phyloP scores from a whole-genome alignment of 306 rosid genomes.

The Datisca glomerata region DNA sequence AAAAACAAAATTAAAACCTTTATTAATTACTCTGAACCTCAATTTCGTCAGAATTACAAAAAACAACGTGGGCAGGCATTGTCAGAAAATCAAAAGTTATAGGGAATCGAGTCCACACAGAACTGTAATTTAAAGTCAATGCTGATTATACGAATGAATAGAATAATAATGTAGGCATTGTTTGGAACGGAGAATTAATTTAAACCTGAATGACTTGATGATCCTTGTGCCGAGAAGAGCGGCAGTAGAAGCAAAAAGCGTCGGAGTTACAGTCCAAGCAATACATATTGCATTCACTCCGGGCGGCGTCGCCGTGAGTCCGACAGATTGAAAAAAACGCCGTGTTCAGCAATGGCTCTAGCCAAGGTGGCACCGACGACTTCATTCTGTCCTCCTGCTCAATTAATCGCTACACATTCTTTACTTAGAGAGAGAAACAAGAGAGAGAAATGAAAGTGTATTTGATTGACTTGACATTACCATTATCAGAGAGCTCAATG shows the following conservation, averaged over 20 bases:
- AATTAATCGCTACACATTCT: neutral
- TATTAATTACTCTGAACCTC: no score
- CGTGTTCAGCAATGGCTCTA: conserved; percentile 53
- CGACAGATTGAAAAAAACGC: conserved; percentile 66
- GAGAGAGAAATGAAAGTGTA: neutral
- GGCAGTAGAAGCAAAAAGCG: conserved; percentile 89
- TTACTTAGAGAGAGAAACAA: neutral
- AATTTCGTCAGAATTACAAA: no score
- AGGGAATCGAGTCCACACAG: no score
- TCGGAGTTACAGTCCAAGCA: conserved; percentile 68
- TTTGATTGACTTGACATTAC: conserved; percentile 8
- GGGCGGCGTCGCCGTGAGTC: conserved; percentile 56
- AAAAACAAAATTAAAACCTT: neutral
- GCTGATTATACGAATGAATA: neutral
- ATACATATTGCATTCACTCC: conserved; percentile 89
- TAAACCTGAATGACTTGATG: conserved; percentile 88
- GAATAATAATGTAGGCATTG: neutral
- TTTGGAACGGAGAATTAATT: neutral
- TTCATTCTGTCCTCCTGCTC: conserved; percentile 42
- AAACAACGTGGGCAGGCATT: no score
- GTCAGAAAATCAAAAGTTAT: no score
- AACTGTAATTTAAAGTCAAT: neutral
- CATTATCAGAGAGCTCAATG: conserved; percentile 15
- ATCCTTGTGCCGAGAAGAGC: conserved; percentile 75
- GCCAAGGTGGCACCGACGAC: conserved; percentile 87